Base-by-base conservation (phyloP, 805 yeast genomes). In the Schwanniomyces polymorphus region DNA sequence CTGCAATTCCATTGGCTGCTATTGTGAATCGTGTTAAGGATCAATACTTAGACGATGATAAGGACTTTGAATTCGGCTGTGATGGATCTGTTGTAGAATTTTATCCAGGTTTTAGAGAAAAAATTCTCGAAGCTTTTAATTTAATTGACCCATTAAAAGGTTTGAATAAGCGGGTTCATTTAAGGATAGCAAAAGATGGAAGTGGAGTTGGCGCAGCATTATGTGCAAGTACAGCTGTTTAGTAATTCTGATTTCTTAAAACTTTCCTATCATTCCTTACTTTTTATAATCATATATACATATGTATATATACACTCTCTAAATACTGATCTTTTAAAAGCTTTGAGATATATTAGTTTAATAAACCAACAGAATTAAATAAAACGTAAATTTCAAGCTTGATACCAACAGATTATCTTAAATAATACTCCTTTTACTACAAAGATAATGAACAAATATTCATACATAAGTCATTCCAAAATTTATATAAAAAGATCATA, bases 131-230 rank as follows among this genome's bases (percentile, higher is more conserved):
- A 53, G 97, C 96, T 0, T 70, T 91, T 52, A 74, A 84, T 0
- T 61, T 80, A 52, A 80, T 88, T 38, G 82, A 85, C 53, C 78
- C 91, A 38, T 91, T 91, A 47, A 75, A 86, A 38, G 86, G 87
- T 41, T 82, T 85, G 49, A 89, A 83, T 57, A 82, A 89, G 67
- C 83, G 88, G 59, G 74, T 90, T 40, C 86, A 83, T 56, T 72
- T 92, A 51, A 83, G 83, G 52, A 84, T 91, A 55, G 94, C 97
- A 27, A 88, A 89, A 65, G 98, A 94, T 61, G 98, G 98, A 41
- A 86, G 96, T 47, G 97, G 97, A 50, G 97, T 91, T 38, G 99
- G 99, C 54, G 98, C 97, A 40, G 98, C 98, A 2, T 74, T 92
- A 51, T 89, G 97, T 72, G 97, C 97, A 9, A 63, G 74, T 53